These are phyloP conservation scores for Penicillium sp. DNA, from an alignment of 2,329 filamentous ascomycete species.

Conservation along the genomic window DNA sequence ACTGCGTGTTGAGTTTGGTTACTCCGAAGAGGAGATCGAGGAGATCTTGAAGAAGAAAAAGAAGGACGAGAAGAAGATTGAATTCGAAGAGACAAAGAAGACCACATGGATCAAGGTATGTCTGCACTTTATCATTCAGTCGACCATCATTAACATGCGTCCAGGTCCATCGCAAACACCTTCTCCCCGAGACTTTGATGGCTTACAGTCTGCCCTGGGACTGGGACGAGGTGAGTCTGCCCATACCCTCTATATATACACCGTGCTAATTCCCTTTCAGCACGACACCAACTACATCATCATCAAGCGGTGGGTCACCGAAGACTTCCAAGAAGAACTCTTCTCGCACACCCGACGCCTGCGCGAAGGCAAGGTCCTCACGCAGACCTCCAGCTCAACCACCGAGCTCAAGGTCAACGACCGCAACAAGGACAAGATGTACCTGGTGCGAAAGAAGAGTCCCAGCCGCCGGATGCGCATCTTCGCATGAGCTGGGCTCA, in stretches of 20 bases:
- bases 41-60: conserved; percentile 41
- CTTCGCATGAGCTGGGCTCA: conserved; percentile 19
- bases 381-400: conserved; percentile 35
- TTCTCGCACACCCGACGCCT: conserved; percentile 69
- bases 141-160: neutral
- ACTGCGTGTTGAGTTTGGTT: conserved; percentile 40
- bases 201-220: conserved; percentile 49
- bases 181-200: conserved; percentile 47
- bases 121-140: neutral
- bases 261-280: conserved; percentile 27
- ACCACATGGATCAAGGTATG: conserved; percentile 47
- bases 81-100: conserved; percentile 30
- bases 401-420: conserved; percentile 45
- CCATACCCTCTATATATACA: too few species aligned
- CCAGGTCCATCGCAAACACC: conserved; percentile 47
- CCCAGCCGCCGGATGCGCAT: conserved; percentile 34
- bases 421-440: conserved; percentile 45
- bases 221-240: conserved; percentile 43
- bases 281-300: conserved; percentile 66
- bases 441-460: conserved; percentile 48
- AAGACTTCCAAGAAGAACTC: conserved; percentile 68
- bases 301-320: conserved; percentile 70
- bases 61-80: conserved; percentile 35
- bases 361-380: conserved; percentile 52
- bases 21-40: conserved; percentile 44